phyloP scores from a whole-genome alignment of 2,329 filamentous ascomycete genomes.

The Alternaria viburni region DNA sequence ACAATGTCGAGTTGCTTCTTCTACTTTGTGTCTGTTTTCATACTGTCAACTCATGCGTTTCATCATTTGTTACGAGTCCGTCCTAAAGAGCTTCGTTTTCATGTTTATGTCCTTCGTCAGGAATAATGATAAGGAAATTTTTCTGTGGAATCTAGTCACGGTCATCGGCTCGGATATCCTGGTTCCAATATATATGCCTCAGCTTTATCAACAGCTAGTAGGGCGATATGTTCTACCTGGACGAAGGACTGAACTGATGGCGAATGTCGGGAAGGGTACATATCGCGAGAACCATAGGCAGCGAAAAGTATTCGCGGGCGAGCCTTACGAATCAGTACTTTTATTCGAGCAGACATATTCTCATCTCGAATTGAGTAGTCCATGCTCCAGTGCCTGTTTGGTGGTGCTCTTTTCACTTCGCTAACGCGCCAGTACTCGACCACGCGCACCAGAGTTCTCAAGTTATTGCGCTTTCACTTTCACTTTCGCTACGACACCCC shows the following conservation, averaged over 20 bases:
- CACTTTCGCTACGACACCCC: background rate
- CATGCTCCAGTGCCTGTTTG: background rate
- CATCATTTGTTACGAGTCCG: background rate
- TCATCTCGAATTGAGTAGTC: background rate
- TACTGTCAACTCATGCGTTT: background rate
- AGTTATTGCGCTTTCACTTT: background rate
- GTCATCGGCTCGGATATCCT: background rate
- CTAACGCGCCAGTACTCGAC: background rate
- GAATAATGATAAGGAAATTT: background rate
- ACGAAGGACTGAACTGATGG: background rate
- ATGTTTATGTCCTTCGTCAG: background rate
- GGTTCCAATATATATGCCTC: rapidly evolving
- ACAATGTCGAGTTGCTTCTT: background rate
- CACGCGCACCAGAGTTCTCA: background rate
- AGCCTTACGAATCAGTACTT: background rate
- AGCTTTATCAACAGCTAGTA: background rate
- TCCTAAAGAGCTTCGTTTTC: background rate
- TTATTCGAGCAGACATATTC: rapidly evolving
- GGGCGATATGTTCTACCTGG: background rate
- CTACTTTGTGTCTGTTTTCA: rapidly evolving
- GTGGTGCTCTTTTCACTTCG: background rate
- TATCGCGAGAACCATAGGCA: background rate
- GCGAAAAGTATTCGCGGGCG: rapidly evolving
- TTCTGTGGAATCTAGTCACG: rapidly evolving
- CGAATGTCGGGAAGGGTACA: background rate